phyloP scores from a whole-genome alignment of 2,329 filamentous ascomycete species.

The Penicillium expansum region DNA sequence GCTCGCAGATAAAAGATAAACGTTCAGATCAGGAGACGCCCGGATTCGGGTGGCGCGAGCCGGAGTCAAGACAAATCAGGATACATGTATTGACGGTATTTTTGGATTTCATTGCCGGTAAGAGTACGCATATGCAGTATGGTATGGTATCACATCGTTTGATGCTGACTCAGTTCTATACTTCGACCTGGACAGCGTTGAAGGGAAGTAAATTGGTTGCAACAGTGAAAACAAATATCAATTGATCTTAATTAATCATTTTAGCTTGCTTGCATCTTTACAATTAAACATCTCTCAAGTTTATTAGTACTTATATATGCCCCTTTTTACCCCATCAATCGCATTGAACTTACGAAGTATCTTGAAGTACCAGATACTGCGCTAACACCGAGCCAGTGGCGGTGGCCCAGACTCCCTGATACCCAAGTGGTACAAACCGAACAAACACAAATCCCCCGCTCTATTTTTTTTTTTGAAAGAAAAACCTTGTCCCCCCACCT shows the following conservation, averaged over 20 bases:
- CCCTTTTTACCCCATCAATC: too few relatives aligned
- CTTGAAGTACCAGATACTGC: not conserved
- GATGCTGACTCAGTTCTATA: constrained; percentile 1
- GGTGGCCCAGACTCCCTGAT: constrained; percentile 4
- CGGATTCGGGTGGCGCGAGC: constrained; percentile 12
- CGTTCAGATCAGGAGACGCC: constrained; percentile 11
- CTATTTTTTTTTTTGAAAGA: constrained; percentile 9
- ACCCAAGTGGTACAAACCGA: constrained; percentile 10
- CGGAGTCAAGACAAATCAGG: not conserved
- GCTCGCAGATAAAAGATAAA: constrained; percentile 9
- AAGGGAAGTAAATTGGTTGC: constrained; percentile 10
- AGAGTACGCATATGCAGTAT: not conserved
- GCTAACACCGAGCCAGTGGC: not conserved
- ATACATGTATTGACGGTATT: not conserved
- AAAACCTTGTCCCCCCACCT: constrained; percentile 31
- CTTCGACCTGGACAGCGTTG: not conserved
- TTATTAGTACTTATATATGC: too few relatives aligned
- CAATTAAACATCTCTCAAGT: not conserved
- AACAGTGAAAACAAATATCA: not conserved
- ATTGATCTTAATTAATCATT: not conserved
- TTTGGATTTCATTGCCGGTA: accelerated
- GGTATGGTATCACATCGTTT: not conserved
- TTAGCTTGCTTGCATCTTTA: accelerated
- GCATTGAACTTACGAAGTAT: not conserved
- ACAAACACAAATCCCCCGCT: constrained; percentile 8